Evolutionary conservation across 345 rosid genomes (phyloP), one percentile per base, ranked within the genome.

Genomic region (Hibiscus tridactylites): DNA sequence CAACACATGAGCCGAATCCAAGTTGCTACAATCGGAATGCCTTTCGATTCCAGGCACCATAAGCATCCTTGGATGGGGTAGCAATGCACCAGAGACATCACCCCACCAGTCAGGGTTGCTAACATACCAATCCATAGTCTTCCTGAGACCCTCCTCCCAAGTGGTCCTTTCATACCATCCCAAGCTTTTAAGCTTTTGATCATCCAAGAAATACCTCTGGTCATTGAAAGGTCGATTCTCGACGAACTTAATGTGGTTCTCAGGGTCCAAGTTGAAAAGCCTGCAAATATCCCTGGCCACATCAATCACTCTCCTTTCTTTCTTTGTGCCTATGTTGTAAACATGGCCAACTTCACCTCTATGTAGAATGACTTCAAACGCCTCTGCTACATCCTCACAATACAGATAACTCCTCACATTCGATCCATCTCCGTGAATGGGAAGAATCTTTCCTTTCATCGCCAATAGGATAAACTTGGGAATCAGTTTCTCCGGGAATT

Each of bases 271-370:
- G 13, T 80, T 77, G 77, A 88, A 88, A 37, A 88, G 83, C 35
- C 79, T 81, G 88, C 92, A 88, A 33, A 88, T 78, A 53, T 86
- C 92, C 47, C 78, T 74, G 10, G 92, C 92, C 56, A 88, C 90
- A 76, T 88, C 90, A 46, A 74, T 84, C 78, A 88, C 92, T 75
- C 92, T 77, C 79, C 92, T 85, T 76, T 88, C 91, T 79, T 81
- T 88, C 83, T 82, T 88, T 53, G 91, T 88, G 70, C 91, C 89
- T 15, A 88, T 80, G n/a, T 85, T 88, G 79, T 88, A 88, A 1
- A 88, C 91, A 84, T 88, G 91, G 33, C 91, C 91, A 5, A 88
- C 91, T 79, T 85, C 91, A 35, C 91, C 91, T 79, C 73, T 80
- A 83, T 88, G 91, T 60, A 88, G 89, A 65, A 88, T 80, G 46